A percentile compares a stretch with the other conserved stretches of the same genome.
Conservation (phyloP, 1,139 yeast genomes). For the Meyerozyma elateridarum region DNA sequence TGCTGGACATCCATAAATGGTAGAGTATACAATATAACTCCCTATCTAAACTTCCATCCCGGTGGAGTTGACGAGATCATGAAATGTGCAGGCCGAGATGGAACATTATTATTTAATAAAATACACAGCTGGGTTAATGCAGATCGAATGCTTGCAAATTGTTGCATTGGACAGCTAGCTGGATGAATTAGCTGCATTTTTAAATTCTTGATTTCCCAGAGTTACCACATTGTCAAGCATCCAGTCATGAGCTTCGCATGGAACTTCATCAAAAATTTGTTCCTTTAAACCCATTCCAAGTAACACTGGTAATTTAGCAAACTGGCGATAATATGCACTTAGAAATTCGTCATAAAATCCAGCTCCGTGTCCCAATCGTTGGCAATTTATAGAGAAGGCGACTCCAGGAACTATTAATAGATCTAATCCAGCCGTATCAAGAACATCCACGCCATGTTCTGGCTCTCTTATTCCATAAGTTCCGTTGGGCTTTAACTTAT, state of each 20-base stretch:
- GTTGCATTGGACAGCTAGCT: slow-evolving; percentile 60
- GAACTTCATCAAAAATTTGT: slow-evolving; percentile 58
- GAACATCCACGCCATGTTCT: slow-evolving; percentile 27
- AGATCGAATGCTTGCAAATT: slow-evolving; percentile 74
- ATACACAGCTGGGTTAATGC: slow-evolving; percentile 89
- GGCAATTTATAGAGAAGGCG: slow-evolving; percentile 55
- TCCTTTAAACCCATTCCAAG: slow-evolving; percentile 69
- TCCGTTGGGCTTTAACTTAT: slow-evolving; percentile 58
- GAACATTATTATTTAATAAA: slow-evolving; percentile 71
- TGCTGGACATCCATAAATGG: slow-evolving; percentile 86
- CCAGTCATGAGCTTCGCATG: slow-evolving; percentile 70
- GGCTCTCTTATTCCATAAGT: slow-evolving; percentile 71
- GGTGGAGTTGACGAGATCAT: slow-evolving; percentile 82
- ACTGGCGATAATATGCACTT: slow-evolving; percentile 38
- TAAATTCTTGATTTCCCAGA: too few species aligned
- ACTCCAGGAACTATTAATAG: slow-evolving; percentile 80
- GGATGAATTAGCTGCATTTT: neutral
- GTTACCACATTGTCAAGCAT: slow-evolving; percentile 55
- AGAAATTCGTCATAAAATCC: slow-evolving; percentile 88
- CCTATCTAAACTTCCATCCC: slow-evolving; percentile 83
- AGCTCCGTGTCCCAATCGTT: slow-evolving; percentile 85
- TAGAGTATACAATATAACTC: slow-evolving; percentile 78
- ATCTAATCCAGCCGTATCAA: slow-evolving; percentile 50
- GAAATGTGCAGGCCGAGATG: slow-evolving; percentile 82
- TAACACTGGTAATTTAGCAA: slow-evolving; percentile 34